Evolutionary conservation across 805 yeast species (phyloP), one percentile per base, ranked within the genome.

Genomic region (Lachancea fermentati): DNA sequence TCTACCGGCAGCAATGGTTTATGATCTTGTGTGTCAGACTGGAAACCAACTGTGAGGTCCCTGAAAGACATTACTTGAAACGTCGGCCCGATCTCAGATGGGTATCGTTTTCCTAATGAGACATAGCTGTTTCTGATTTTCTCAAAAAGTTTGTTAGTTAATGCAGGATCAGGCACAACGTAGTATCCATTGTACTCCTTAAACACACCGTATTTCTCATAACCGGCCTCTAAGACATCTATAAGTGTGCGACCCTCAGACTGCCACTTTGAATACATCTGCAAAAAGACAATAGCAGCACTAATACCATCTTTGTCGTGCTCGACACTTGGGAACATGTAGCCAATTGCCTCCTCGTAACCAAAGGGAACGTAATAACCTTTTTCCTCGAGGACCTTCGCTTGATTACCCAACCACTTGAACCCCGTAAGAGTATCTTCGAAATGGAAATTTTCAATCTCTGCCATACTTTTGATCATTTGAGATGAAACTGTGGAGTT

Each of bases 271-370:
- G 68, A 65, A 44, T 76, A 77, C 61, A 88, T 71, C 60, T 85
- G 94, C 25, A 86, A 62, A 63, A 87, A 91, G 9, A 86, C 74
- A 5, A 71, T 62, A 3, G 87, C 75, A 0, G 97, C 96, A 18
- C 86, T 67, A 11, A 93, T 74, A 0, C 98, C 98, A 57, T 91
- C 98, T 62, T 91, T 91, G 59, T 91, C 98, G 60, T 85, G 87
- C 31, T 49, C 60, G 32, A 85, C 83, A 13, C 77, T 72, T 15
- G 76, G 65, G 54, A 88, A 86, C 97, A 91, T 86, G 65, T 78
- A 91, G 1, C 98, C 98, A 49, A 91, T 83, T 2, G 97, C 97
- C 58, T 91, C 98, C 62, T 91, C 98, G 58, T 74, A 91, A 0
- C 85, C 97, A 66, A 91, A 88, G 0, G 96, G 95, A 1, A 89